Evolutionary conservation across 2,329 filamentous ascomycete genomes (phyloP), one percentile per base, ranked within the genome.

Genomic region (Nemania abortiva): DNA sequence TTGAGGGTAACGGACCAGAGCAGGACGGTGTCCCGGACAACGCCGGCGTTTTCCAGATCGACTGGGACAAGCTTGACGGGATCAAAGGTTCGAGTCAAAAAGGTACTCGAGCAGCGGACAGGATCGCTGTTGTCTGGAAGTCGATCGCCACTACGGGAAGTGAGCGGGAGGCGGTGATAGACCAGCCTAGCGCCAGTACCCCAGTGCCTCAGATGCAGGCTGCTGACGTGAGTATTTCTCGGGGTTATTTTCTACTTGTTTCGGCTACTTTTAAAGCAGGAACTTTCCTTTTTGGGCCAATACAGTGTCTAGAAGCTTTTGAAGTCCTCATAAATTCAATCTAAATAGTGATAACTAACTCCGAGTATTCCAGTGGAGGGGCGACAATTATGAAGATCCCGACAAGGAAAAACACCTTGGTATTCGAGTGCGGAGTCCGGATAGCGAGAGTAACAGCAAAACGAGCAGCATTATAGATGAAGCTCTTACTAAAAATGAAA

Each of bases 61-160:
- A 85, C 0, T 89, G 88, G 88, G 87, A 89, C 47, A 84, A 85
- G 63, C 92, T 99, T 89, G 96, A 99, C 74, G 96, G 96, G 2
- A 95, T 99, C 80, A 98, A 98, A 79, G 96, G 96, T 0, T 95
- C 92, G 4, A 89, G 86, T 24, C 87, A 90, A 37, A 97, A 97
- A 79, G 96, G 96, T 0, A 91, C 91, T 0, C 86, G 91, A 52
- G 93, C 93, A 0, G 89, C 97, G 9, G 95, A 99, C 77, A 88
- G 88, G 49, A 84, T 98, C 27, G 90, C 93, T 11, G 92, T 98
- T 0, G 91, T 97, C 0, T 99, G 96, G 96, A 89, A 90, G 49
- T 81, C 81, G 1, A 80, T 79, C 0, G 78, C 75, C 3, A 74
- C 78, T 0, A 76, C 75, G 0, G 73, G 69, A 0, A 69, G 70